These are phyloP conservation scores for Diaporthe citrichinensis DNA, from an alignment of 2,329 filamentous ascomycete species.

Conservation along the genomic window DNA sequence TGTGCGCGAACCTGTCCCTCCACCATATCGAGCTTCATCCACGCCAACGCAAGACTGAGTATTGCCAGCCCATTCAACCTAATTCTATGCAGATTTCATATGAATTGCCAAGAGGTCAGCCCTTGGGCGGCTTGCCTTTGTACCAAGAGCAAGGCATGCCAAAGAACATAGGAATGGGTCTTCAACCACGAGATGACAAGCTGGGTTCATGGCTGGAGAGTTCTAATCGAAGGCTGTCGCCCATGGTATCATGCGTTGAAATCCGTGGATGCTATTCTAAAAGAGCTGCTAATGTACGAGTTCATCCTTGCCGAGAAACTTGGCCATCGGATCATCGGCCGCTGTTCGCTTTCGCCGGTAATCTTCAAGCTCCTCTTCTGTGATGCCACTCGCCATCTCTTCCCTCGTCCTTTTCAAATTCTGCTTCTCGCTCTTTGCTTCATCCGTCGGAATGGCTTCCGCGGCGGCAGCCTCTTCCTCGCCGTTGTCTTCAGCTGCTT, in stretches of 20 bases:
- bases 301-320: constrained; percentile 81
- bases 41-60: not conserved
- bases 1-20: not conserved
- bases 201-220: no score
- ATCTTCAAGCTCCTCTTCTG: constrained; percentile 88
- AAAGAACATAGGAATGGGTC: not conserved
- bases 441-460: constrained; percentile 49
- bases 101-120: not conserved
- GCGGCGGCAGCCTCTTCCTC: constrained; percentile 47
- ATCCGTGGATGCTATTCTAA: constrained; percentile 1
- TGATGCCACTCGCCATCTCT: constrained; percentile 83
- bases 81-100: not conserved
- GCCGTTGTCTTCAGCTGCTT: constrained; percentile 45
- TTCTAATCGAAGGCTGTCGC: not conserved
- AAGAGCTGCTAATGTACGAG: constrained; percentile 59
- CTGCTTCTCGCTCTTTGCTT: constrained; percentile 57
- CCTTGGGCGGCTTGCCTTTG: not conserved
- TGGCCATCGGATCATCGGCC: constrained; percentile 89
- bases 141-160: no score
- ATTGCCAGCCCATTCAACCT: no score
- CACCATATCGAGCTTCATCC: not conserved
- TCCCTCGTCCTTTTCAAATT: constrained; percentile 77
- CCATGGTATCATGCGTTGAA: constrained; percentile 41
- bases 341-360: constrained; percentile 83
- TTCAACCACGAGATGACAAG: not conserved